Evolutionary conservation across 352 stramenopile species (phyloP).

Genomic region (Phytophthora macrochlamydospora): DNA sequence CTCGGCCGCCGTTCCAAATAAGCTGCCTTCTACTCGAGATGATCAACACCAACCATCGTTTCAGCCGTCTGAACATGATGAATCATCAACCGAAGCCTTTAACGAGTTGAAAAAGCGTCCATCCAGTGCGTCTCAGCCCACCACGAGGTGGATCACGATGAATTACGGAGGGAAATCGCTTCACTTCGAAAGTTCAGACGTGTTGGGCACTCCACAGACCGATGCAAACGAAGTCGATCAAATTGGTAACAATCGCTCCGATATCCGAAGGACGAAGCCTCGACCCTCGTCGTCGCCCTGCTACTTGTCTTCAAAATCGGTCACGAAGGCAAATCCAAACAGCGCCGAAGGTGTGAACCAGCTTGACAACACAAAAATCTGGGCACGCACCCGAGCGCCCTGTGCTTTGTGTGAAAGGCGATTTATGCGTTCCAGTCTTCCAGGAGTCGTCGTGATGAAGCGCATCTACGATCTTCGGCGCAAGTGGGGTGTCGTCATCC

Average conservation of each 20-base stretch:
- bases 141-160: slow-evolving; percentile 45
- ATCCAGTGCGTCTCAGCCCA: slow-evolving; percentile 30
- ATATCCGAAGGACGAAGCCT: slow-evolving; percentile 9
- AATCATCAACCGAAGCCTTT: not conserved
- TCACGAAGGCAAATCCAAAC: not conserved
- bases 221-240: not conserved
- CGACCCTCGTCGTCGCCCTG: slow-evolving; percentile 33
- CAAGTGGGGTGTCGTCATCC: slow-evolving; percentile 50
- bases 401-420: slow-evolving; percentile 56
- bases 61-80: not conserved
- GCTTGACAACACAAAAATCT: slow-evolving; percentile 19
- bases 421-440: slow-evolving; percentile 46
- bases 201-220: not conserved
- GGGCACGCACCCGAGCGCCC: slow-evolving; percentile 29
- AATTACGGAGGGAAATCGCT: slow-evolving; percentile 39
- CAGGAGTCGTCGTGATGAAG: slow-evolving; percentile 56
- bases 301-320: slow-evolving; percentile 31
- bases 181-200: slow-evolving; percentile 39
- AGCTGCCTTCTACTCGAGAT: too few species aligned
- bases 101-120: slow-evolving; percentile 18
- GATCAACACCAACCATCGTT: too few species aligned
- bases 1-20: not conserved
- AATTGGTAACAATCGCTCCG: not conserved
- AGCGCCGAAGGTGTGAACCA: not conserved
- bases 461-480: slow-evolving; percentile 47